Evolutionary conservation across 1,139 yeast genomes (phyloP).

Genomic region (Saccharomyces uvarum): DNA sequence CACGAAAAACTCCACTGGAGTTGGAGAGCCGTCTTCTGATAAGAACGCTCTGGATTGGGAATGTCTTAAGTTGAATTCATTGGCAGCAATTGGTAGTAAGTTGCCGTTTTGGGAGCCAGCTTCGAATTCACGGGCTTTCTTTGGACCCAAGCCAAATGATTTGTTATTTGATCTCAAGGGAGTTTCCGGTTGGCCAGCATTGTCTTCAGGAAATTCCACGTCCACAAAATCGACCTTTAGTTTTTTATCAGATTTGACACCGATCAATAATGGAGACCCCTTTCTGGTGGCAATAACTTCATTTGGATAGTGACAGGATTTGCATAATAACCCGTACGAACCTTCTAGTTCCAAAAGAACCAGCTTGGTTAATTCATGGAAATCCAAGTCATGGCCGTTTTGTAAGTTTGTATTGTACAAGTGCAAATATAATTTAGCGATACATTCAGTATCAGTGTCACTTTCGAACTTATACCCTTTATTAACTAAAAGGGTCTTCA

Average conservation of each 20-base stretch:
- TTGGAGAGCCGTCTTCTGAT: slow-evolving; percentile 84
- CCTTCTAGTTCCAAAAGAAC: slow-evolving; percentile 93
- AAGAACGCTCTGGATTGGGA: slow-evolving; percentile 90
- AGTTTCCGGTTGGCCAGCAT: slow-evolving; percentile 33
- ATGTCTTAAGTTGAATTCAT: slow-evolving; percentile 55
- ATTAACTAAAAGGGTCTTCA: slow-evolving; percentile 67
- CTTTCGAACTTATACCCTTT: slow-evolving; percentile 83
- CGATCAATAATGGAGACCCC: slow-evolving; percentile 94
- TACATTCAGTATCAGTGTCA: slow-evolving; percentile 96
- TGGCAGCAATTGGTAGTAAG: slow-evolving; percentile 41
- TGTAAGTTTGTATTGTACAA: slow-evolving; percentile 72
- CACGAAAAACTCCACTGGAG: slow-evolving; percentile 91
- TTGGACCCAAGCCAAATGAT: slow-evolving; percentile 2
- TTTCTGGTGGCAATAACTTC: slow-evolving; percentile 96
- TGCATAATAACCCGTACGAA: slow-evolving; percentile 91
- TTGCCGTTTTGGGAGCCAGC: slow-evolving; percentile 29
- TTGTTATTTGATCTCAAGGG: slow-evolving; percentile 18
- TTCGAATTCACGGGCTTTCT: slow-evolving; percentile 19
- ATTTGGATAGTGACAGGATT: slow-evolving; percentile 86
- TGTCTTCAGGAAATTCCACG: slow-evolving; percentile 81
- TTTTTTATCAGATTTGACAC: slow-evolving; percentile 91
- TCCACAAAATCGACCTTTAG: slow-evolving; percentile 97
- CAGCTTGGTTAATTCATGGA: slow-evolving; percentile 85
- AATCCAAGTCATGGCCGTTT: slow-evolving; percentile 66
- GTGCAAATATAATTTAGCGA: slow-evolving; percentile 90